phyloP scores from a whole-genome alignment of 2,329 filamentous ascomycete species.

The Calonectria pteridis region DNA sequence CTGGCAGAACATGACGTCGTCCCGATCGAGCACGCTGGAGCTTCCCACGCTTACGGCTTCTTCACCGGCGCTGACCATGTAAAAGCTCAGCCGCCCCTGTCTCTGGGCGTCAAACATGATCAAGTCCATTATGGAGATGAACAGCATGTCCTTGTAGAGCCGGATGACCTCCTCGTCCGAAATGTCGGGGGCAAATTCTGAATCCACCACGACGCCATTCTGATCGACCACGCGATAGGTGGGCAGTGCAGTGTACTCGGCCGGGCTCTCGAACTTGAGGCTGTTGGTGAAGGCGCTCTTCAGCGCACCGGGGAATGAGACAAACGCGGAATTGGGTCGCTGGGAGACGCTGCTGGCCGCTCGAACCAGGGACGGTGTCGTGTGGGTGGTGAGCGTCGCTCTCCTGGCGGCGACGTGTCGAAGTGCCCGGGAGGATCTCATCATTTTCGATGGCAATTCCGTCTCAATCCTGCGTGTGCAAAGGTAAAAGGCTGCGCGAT shows the following conservation, averaged over 20 bases:
- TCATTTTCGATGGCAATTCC: slow-evolving; percentile 44
- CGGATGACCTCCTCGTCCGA: slow-evolving; percentile 71
- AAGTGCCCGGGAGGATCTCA: slow-evolving; percentile 51
- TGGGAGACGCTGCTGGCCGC: slow-evolving; percentile 66
- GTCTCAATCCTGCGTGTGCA: slow-evolving; percentile 1
- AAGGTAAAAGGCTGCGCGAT: neutral
- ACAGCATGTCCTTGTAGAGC: slow-evolving; percentile 75
- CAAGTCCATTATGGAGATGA: slow-evolving; percentile 87
- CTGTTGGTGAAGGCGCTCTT: slow-evolving; percentile 91
- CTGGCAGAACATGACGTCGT: slow-evolving; percentile 93
- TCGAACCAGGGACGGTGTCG: slow-evolving; percentile 46
- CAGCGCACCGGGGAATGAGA: slow-evolving; percentile 92
- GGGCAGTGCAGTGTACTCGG: slow-evolving; percentile 80
- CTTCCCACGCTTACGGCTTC: slow-evolving; percentile 94
- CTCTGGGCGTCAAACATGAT: slow-evolving; percentile 99
- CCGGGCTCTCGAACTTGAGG: slow-evolving; percentile 82
- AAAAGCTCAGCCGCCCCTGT: slow-evolving; percentile 94
- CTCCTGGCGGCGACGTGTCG: slow-evolving; percentile 46
- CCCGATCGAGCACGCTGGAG: slow-evolving; percentile 83
- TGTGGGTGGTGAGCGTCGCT: slow-evolving; percentile 39
- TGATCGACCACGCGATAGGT: slow-evolving; percentile 95
- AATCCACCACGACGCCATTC: slow-evolving; percentile 85
- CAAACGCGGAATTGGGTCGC: slow-evolving; percentile 65
- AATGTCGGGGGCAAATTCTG: slow-evolving; percentile 76
- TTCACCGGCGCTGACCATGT: slow-evolving; percentile 96